Evolutionary conservation across 768 basidiomycete genomes (phyloP).

Genomic region (Tricholoma matsutake): DNA sequence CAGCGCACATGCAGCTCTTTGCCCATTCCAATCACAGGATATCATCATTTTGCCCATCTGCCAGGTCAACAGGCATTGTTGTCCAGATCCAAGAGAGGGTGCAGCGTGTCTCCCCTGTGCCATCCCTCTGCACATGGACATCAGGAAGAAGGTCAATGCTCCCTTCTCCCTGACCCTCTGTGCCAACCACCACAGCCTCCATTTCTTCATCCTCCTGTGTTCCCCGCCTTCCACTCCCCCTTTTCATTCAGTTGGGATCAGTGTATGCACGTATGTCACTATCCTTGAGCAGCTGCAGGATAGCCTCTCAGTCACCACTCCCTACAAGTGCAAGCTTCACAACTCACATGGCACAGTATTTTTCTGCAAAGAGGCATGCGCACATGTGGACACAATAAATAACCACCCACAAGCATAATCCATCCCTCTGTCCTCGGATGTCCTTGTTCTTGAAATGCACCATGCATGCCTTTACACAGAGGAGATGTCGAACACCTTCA

Average conservation of each 20-base stretch:
- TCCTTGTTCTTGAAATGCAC: slow-evolving; percentile 10
- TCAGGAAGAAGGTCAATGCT: too few species aligned
- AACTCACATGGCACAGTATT: not conserved
- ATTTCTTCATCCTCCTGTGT: not conserved
- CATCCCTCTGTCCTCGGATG: slow-evolving; percentile 18
- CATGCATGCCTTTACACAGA: slow-evolving; percentile 15
- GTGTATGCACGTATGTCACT: slow-evolving; percentile 8
- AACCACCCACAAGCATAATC: slow-evolving; percentile 16
- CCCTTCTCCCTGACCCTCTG: not conserved
- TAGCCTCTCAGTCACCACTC: slow-evolving; percentile 3
- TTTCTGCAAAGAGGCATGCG: not conserved
- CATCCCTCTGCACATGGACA: too few species aligned
- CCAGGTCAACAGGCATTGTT: not conserved
- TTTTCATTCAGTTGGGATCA: slow-evolving; percentile 1
- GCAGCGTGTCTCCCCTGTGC: slow-evolving; percentile 1
- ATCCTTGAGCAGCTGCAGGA: slow-evolving; percentile 3
- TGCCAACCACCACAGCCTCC: not conserved
- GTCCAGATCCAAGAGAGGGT: not conserved
- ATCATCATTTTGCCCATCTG: slow-evolving; percentile 4
- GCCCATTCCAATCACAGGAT: slow-evolving; percentile 20
- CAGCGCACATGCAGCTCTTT: not conserved
- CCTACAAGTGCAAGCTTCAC: not conserved
- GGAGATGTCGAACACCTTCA: slow-evolving; percentile 11
- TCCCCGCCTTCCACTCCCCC: not conserved
- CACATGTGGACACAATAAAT: slow-evolving; percentile 12